Base-by-base conservation (phyloP, 192 early-diverging fungal genomes). In the Umbelopsis sp. region DNA sequence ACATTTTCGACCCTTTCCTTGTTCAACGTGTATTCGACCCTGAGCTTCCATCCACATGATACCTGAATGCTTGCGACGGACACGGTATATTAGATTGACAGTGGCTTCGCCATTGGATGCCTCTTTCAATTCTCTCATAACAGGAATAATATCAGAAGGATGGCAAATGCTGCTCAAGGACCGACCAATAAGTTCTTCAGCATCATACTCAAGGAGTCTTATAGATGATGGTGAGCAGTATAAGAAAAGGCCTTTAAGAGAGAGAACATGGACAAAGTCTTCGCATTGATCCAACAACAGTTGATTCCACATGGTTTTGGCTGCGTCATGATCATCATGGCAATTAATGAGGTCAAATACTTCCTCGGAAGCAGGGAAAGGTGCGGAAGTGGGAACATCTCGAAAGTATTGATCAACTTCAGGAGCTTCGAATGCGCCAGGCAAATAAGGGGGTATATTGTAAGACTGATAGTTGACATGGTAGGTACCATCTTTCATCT, bases 181-280 rank as follows among this genome's bases (percentile, higher is more conserved):
- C 7, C 76, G 82, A 7, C 89, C 89, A 62, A 88, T 66, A 21
- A 91, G 59, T 43, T 89, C 89, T 10, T 83, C 77, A 12, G 80
- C 66, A 56, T 80, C 75, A 68, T 84, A 89, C 68, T 87, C 89
- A 26, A 90, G 74, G 36, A 88, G 49, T 22, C 69, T 68, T 31
- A 71, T 71, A 41, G 80, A 78, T 25, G 65, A 65, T 2, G 82
- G 79, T 8, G 86, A 87, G 26, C 77, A 87, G 74, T 89, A 88
- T 22, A 91, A 79, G 73, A 91, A 90, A n/a, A 86, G 75, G 1
- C 88, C 90, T n/a, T 88, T 87, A 26, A 91, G 80, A 7, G 87
- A 88, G 5, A 91, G 66, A 11, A 91, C 88, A 73, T 87, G 85
- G 26, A 91, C 75, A 54, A 91, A 87, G 69, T 91, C 89, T 54